Conservation (phyloP, 1,139 yeast genomes). For the Geotrichum cucujoidarum region DNA sequence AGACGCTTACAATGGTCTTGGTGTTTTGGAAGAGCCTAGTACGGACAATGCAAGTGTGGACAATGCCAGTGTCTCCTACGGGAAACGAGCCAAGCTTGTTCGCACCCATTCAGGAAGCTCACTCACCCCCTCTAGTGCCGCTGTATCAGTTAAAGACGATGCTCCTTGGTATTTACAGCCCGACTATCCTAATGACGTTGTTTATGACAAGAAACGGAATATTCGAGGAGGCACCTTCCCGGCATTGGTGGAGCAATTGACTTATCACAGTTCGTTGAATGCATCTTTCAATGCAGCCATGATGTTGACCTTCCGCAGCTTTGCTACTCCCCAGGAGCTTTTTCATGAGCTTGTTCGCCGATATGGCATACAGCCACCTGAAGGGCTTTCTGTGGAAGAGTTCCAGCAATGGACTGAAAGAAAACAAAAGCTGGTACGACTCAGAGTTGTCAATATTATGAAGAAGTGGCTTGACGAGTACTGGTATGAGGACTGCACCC, state of each 20-base stretch:
- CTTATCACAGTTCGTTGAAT: slow-evolving; percentile 70
- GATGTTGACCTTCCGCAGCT: slow-evolving; percentile 70
- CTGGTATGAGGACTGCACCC: slow-evolving; percentile 53
- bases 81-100: slow-evolving; percentile 7
- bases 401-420: slow-evolving; percentile 74
- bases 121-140: slow-evolving; percentile 12
- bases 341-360: slow-evolving; percentile 58
- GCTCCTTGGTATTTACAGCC: slow-evolving; percentile 77
- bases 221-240: slow-evolving; percentile 82
- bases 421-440: slow-evolving; percentile 60
- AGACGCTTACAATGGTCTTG: neutral
- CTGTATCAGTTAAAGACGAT: slow-evolving; percentile 22
- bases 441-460: slow-evolving; percentile 66
- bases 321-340: slow-evolving; percentile 64
- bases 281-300: slow-evolving; percentile 66
- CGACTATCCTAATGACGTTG: slow-evolving; percentile 67
- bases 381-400: slow-evolving; percentile 79
- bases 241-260: slow-evolving; percentile 76
- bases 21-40: neutral
- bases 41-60: neutral
- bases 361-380: slow-evolving; percentile 77
- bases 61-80: neutral
- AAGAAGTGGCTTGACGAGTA: slow-evolving; percentile 65
- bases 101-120: slow-evolving; percentile 12
- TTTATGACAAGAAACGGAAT: slow-evolving; percentile 67